phyloP scores from a whole-genome alignment of 352 stramenopile species.

The Blastocystis sp. region DNA sequence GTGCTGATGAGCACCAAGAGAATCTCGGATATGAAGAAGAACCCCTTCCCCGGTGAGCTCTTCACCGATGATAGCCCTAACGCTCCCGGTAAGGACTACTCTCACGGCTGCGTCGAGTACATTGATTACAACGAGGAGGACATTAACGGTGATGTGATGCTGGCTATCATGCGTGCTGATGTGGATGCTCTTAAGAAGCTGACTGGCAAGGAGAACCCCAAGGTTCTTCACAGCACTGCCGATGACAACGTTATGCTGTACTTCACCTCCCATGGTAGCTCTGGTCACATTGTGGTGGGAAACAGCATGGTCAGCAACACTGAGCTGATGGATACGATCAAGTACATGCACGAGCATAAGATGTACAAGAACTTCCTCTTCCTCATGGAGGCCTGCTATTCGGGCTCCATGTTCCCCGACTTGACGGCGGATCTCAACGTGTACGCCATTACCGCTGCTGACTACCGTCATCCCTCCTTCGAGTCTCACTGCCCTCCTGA shows the following conservation, averaged over 20 bases:
- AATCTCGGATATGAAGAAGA: background rate
- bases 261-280: slow-evolving; percentile 84
- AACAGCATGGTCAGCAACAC: slow-evolving; percentile 80
- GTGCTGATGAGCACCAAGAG: too few species aligned
- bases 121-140: slow-evolving; percentile 41
- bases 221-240: too few species aligned
- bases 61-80: slow-evolving; percentile 58
- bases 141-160: slow-evolving; percentile 37
- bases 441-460: slow-evolving; percentile 75
- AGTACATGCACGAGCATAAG: too few species aligned
- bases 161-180: slow-evolving; percentile 63
- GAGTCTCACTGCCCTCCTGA: background rate
- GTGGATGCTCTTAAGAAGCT: slow-evolving; percentile 72
- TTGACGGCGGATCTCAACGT: slow-evolving; percentile 75
- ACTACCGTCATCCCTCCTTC: background rate
- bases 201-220: slow-evolving; percentile 42
- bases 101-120: slow-evolving; percentile 35
- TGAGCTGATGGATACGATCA: slow-evolving; percentile 82
- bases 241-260: slow-evolving; percentile 86
- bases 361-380: too few species aligned
- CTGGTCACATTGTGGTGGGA: slow-evolving; percentile 81
- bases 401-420: slow-evolving; percentile 83
- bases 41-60: slow-evolving; percentile 58
- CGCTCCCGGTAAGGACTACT: slow-evolving; percentile 53
- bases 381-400: slow-evolving; percentile 83